Conservation (phyloP, 1,284 basidiomycete species). For the Tetrapyrgos nigripes region DNA sequence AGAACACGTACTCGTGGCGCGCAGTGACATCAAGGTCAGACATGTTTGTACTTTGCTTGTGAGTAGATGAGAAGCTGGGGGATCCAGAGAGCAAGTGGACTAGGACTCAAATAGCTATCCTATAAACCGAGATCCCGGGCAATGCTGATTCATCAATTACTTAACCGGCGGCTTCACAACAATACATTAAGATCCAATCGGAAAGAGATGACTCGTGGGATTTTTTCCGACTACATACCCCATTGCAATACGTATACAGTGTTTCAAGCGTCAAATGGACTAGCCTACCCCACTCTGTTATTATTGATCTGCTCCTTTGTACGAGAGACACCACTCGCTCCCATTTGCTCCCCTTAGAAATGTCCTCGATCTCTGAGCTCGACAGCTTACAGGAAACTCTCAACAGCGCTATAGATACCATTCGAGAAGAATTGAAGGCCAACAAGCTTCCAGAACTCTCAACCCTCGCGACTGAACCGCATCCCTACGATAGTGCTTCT, state of each 20-base stretch:
- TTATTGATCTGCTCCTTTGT: neutral
- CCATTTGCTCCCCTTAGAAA: neutral
- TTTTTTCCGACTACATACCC: too few relatives aligned
- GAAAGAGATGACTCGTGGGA: too few relatives aligned
- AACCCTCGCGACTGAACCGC: neutral
- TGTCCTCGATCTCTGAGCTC: neutral
- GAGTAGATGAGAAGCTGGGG: too few relatives aligned
- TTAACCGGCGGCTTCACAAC: too few relatives aligned
- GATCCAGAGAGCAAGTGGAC: too few relatives aligned
- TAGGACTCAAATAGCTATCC: too few relatives aligned
- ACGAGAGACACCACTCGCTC: too few relatives aligned
- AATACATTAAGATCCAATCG: too few relatives aligned
- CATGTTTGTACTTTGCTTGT: neutral
- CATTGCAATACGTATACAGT: too few relatives aligned
- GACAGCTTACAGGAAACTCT: neutral
- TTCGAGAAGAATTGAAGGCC: neutral
- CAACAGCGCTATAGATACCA: neutral
- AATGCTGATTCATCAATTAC: too few relatives aligned
- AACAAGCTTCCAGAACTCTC: neutral
- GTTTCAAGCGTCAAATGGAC: too few relatives aligned
- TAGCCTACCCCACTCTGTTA: neutral
- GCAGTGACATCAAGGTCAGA: neutral
- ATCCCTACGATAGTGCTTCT: neutral
- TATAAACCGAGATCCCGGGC: too few relatives aligned
- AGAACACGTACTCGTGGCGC: neutral